Base-by-base conservation (phyloP, 164 flowering plant genomes). In the Aristolochia contorta region DNA sequence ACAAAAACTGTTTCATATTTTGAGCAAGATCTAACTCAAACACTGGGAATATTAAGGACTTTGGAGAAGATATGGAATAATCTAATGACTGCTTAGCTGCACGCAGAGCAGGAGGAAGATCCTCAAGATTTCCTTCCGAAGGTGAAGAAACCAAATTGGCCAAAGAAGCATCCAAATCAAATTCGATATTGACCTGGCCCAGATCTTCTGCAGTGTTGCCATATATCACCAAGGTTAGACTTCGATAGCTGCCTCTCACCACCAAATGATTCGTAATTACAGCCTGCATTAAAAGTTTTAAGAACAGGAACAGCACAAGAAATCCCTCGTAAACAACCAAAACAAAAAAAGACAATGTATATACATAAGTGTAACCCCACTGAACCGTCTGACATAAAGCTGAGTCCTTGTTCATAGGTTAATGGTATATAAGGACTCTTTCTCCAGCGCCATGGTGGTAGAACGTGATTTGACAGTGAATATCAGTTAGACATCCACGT, bases 141-240 rank as follows among this genome's bases (percentile, higher is more conserved):
- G 80, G 72, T 23, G 84, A 78, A 71, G 72, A 79, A 67, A 84
- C 93, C 67, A 81, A 77, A 65, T 79, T 79, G 21, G 80, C 81
- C 71, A 94, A 67, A 67, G 99, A 83, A 79, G 79, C 82, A 74
- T 89, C 99, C 57, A 84, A 60, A 73, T 88, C 99, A 74, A 84
- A 82, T 48, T 83, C 97, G 48, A 94, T 85, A 67, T 83, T 94
- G 72, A 86, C 91, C 69, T 94, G 97, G 60, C 99, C 99, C 63
- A 94, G 69, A 75, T 94, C 99, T 73, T 89, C 95, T 16, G 95
- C 96, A 12, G 93, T 91, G 70, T 94, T 94, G 47, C 99, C 99
- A 76, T 87, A 91, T 37, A 94, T 75, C 63, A 91, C 87, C 79
- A 94, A 74, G 67, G 88, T 91, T 60, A 94, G 85, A 67, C 97